These are phyloP conservation scores for Phytophthora europaea DNA, from an alignment of 352 stramenopile genomes.

Conservation along the genomic window DNA sequence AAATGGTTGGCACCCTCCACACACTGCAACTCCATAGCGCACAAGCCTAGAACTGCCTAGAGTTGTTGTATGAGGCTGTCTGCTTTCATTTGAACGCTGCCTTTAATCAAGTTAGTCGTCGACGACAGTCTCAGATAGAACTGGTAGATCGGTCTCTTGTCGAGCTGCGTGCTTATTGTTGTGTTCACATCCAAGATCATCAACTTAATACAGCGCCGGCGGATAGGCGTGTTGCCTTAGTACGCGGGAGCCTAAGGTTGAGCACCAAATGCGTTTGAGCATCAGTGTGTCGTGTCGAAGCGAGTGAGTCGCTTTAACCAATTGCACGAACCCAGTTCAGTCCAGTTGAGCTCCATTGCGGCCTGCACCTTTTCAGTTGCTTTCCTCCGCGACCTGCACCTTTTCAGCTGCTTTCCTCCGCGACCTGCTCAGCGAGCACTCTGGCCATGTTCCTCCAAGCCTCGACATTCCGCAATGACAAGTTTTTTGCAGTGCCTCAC, in stretches of 20 bases:
- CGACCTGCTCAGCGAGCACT: background rate
- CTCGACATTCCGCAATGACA: background rate
- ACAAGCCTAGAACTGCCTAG: background rate
- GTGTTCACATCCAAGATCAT: background rate
- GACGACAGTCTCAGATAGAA: background rate
- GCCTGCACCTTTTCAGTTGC: background rate
- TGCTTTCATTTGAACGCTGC: background rate
- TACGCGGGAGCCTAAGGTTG: background rate
- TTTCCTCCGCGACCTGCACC: background rate
- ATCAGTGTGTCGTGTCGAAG: background rate
- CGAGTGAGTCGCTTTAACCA: background rate
- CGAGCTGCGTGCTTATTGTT: background rate
- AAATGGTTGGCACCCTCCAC: background rate
- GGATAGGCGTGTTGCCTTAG: background rate
- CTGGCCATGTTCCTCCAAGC: background rate
- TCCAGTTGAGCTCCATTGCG: slow-evolving; percentile 13
- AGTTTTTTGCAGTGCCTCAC: background rate
- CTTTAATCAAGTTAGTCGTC: background rate
- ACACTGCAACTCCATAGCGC: background rate
- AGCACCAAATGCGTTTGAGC: background rate
- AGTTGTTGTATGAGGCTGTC: background rate
- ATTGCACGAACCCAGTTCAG: slow-evolving; percentile 15
- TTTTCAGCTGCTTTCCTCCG: background rate
- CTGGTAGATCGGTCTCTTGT: background rate
- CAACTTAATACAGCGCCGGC: background rate